Evolutionary conservation across 176 grass and related monocot genomes (phyloP).

Genomic region (Aegilops speltoides): DNA sequence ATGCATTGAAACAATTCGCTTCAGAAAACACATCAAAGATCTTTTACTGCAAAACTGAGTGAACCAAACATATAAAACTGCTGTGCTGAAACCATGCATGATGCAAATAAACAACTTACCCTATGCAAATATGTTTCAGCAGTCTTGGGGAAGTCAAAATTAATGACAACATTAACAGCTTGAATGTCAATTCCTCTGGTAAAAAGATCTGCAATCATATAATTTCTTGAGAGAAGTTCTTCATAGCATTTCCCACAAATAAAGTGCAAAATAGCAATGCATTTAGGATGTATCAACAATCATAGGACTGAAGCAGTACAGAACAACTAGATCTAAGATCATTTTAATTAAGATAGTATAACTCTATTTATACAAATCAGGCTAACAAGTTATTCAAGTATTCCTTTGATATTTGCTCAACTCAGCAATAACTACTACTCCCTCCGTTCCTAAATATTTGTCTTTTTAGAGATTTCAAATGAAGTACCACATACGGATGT

Average conservation of each 20-base stretch:
- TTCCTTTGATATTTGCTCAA: background rate
- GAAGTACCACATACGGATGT: no score
- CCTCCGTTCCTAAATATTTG: no score
- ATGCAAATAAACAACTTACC: constrained; percentile 43
- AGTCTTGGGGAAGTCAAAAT: constrained; percentile 94
- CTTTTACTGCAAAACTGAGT: background rate
- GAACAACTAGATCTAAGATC: background rate
- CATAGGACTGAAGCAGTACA: background rate
- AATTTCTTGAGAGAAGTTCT: background rate
- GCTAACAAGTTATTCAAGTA: background rate
- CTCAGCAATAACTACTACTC: background rate
- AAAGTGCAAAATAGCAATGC: background rate
- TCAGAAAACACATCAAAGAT: background rate
- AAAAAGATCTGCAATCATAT: constrained; percentile 70
- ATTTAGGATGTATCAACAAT: background rate
- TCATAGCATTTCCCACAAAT: background rate
- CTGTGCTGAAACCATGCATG: background rate
- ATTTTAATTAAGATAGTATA: background rate
- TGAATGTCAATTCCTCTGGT: constrained; percentile 98
- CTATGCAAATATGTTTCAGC: constrained; percentile 93
- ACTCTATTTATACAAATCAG: background rate
- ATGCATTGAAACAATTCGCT: background rate
- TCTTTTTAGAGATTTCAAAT: no score
- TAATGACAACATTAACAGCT: constrained; percentile 96
- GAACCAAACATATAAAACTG: background rate